Conservation (phyloP, 805 yeast genomes). For the Saturnispora besseyi region DNA sequence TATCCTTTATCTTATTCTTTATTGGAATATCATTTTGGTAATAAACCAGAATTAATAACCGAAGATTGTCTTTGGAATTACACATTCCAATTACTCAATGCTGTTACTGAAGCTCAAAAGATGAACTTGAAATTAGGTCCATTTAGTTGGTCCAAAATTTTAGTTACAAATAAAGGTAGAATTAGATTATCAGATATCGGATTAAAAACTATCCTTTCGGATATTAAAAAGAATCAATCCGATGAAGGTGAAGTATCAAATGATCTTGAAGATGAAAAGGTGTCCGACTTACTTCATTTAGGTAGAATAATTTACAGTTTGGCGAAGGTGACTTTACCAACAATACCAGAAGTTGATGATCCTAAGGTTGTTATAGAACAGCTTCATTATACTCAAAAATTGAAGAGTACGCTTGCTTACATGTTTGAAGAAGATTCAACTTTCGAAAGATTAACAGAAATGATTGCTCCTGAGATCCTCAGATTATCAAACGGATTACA, state of each 20-base stretch:
- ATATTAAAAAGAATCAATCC: constrained; percentile 21
- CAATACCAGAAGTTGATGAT: constrained; percentile 10
- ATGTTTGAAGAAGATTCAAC: constrained; percentile 24
- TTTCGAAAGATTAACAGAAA: constrained; percentile 27
- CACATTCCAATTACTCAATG: constrained; percentile 64
- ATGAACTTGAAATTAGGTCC: constrained; percentile 55
- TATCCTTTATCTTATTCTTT: constrained; percentile 70
- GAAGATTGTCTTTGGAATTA: constrained; percentile 70
- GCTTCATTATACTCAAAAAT: constrained; percentile 34
- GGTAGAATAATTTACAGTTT: constrained; percentile 56
- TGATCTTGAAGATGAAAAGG: constrained; percentile 21
- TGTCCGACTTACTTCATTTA: constrained; percentile 46
- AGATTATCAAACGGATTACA: constrained; percentile 41
- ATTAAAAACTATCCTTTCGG: constrained; percentile 52
- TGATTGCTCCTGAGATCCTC: constrained; percentile 39
- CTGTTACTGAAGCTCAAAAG: constrained; percentile 56
- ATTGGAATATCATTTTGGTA: constrained; percentile 52
- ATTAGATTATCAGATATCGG: constrained; percentile 67
- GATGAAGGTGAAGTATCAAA: constrained; percentile 14
- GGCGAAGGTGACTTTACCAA: constrained; percentile 29
- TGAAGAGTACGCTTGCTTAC: constrained; percentile 37
- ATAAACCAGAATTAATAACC: constrained; percentile 41
- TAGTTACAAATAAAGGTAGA: constrained; percentile 64
- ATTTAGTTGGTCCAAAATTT: constrained; percentile 56
- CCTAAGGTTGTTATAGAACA: constrained; percentile 21